Evolutionary conservation across 2,329 filamentous ascomycete species (phyloP).

Genomic region (Neophaeococcomyces mojaviensis): DNA sequence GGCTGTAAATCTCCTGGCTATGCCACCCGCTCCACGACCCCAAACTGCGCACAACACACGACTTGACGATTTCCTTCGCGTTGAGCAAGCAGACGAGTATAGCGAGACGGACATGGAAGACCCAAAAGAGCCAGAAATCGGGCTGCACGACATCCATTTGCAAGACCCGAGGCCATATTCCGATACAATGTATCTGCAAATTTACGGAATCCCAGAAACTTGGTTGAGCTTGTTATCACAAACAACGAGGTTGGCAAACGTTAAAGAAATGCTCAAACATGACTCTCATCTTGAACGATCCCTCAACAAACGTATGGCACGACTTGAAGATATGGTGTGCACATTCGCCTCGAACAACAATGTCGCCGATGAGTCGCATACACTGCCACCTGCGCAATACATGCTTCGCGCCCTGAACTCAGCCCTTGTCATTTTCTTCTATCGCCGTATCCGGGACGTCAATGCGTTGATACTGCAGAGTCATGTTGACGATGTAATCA

Average conservation of each 20-base stretch:
- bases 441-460: slow-evolving; percentile 33
- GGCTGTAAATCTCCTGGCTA: slow-evolving; percentile 1
- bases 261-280: slow-evolving; percentile 25
- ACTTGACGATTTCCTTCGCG: slow-evolving; percentile 34
- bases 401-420: slow-evolving; percentile 35
- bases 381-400: slow-evolving; percentile 21
- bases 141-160: slow-evolving; percentile 34
- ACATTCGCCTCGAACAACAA: slow-evolving; percentile 22
- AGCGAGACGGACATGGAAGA: slow-evolving; percentile 34
- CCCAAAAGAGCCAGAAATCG: slow-evolving; percentile 28
- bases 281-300: slow-evolving; percentile 25
- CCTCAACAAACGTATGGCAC: slow-evolving; percentile 25
- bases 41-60: slow-evolving; percentile 24
- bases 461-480: slow-evolving; percentile 33
- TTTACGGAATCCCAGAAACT: slow-evolving; percentile 38
- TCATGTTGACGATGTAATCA: slow-evolving; percentile 31
- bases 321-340: slow-evolving; percentile 30
- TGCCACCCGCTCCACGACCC: slow-evolving; percentile 19
- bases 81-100: slow-evolving; percentile 29
- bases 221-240: slow-evolving; percentile 40
- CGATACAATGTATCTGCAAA: slow-evolving; percentile 32
- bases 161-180: slow-evolving; percentile 29
- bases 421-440: slow-evolving; percentile 37
- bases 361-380: slow-evolving; percentile 6
- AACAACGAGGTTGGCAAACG: slow-evolving; percentile 37